Percentiles rank a stretch among this genome's conserved stretches.
phyloP scores from a whole-genome alignment of 805 yeast genomes.

The Starmerella vaccinii region DNA sequence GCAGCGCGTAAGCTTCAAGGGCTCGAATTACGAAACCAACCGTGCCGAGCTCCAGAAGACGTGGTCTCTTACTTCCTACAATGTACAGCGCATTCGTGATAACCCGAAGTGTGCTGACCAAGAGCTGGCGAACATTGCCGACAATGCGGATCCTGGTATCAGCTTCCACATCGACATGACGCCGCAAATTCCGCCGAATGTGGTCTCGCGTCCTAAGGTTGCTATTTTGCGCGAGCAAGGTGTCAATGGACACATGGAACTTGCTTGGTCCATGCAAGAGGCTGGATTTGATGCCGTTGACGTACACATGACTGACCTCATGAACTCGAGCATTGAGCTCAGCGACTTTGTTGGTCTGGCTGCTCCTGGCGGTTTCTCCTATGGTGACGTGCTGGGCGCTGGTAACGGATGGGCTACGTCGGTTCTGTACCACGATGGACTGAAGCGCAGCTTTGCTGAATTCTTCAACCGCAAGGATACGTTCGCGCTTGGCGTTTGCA shows the following conservation, averaged over 20 bases:
- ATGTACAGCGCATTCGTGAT: constrained; percentile 84
- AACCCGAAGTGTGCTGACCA: constrained; percentile 84
- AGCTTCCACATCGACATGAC: constrained; percentile 66
- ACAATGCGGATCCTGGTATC: constrained; percentile 84
- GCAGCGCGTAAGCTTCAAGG: constrained; percentile 42
- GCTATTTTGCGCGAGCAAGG: constrained; percentile 98
- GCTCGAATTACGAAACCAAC: constrained; percentile 36
- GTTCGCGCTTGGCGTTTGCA: constrained; percentile 96
- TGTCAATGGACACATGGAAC: constrained; percentile 94
- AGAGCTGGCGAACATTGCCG: constrained; percentile 64
- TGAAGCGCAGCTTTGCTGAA: constrained; percentile 61
- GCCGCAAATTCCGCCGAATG: constrained; percentile 36
- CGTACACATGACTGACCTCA: constrained; percentile 91
- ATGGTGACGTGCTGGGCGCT: constrained; percentile 97
- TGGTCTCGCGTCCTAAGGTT: constrained; percentile 59
- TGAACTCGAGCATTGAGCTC: constrained; percentile 59
- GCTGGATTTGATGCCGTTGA: constrained; percentile 93
- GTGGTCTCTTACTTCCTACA: constrained; percentile 84
- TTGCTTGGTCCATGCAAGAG: constrained; percentile 93
- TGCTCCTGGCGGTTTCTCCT: constrained; percentile 98
- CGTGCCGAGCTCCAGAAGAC: constrained; percentile 66
- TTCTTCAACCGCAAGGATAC: constrained; percentile 88
- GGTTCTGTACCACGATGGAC: constrained; percentile 68
- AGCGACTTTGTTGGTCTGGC: constrained; percentile 78
- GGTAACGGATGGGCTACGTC: constrained; percentile 99